phyloP scores from a whole-genome alignment of 2,329 filamentous ascomycete genomes.

The Monosporascus sp. region DNA sequence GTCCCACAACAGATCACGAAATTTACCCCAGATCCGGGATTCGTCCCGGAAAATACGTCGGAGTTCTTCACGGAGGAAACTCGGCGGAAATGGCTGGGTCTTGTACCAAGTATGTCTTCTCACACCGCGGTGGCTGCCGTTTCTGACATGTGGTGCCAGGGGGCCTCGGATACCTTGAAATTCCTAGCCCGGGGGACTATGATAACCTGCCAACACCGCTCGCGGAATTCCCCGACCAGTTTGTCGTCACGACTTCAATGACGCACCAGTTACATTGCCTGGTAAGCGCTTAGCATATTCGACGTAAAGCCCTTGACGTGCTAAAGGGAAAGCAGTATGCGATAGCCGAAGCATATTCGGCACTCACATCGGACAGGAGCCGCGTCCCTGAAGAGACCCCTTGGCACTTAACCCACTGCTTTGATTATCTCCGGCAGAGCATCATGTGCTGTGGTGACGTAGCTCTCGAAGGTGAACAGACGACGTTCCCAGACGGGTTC shows the following conservation, averaged over 20 bases:
- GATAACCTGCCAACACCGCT: conserved; percentile 33
- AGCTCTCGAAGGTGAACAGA: conserved; percentile 31
- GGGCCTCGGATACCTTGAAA: conserved; percentile 35
- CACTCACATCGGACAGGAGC: conserved; percentile 22
- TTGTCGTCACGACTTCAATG: conserved; percentile 36
- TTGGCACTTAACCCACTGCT: conserved; percentile 36
- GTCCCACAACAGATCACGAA: conserved; percentile 34
- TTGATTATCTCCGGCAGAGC: conserved; percentile 25
- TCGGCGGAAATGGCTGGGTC: conserved; percentile 30
- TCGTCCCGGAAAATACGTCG: conserved; percentile 33
- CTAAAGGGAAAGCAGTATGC: conserved; percentile 20
- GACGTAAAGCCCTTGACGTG: not conserved
- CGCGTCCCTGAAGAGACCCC: conserved; percentile 25
- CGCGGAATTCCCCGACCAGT: conserved; percentile 25
- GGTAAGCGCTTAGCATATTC: conserved; percentile 13
- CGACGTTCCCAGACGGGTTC: conserved; percentile 31
- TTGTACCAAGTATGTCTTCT: conserved; percentile 31
- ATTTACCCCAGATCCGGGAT: conserved; percentile 32
- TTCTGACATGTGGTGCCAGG: conserved; percentile 10
- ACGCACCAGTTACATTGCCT: conserved; percentile 41
- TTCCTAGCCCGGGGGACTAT: conserved; percentile 29
- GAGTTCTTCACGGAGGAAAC: conserved; percentile 33
- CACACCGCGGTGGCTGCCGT: not conserved
- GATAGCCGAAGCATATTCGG: conserved; percentile 33
- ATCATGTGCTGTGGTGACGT: conserved; percentile 26